phyloP scores from a whole-genome alignment of 1,139 yeast species.

The Debaryomycetaceae sp. region DNA sequence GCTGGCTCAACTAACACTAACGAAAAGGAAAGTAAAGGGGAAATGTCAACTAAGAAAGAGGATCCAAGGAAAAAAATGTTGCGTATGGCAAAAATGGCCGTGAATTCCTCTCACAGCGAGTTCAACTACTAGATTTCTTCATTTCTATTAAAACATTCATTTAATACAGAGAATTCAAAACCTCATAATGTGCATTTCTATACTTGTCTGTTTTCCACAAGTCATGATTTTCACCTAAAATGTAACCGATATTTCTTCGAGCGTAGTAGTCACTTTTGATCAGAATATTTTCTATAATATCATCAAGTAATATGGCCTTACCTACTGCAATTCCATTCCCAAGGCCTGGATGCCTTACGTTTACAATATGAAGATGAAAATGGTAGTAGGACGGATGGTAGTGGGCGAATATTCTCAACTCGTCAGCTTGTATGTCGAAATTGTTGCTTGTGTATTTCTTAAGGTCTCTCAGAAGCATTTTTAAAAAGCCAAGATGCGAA shows the following conservation, averaged over 20 bases:
- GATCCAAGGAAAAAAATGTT: conserved; percentile 70
- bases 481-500: conserved; percentile 56
- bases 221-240: conserved; percentile 74
- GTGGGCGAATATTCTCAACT: conserved; percentile 73
- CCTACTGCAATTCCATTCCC: conserved; percentile 75
- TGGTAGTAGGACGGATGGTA: conserved; percentile 97
- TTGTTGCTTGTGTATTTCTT: conserved; percentile 44
- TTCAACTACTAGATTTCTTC: conserved; percentile 51
- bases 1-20: conserved; percentile 20
- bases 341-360: conserved; percentile 65
- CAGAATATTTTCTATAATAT: conserved; percentile 68
- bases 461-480: conserved; percentile 42
- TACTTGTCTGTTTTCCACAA: conserved; percentile 52
- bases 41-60: conserved; percentile 43
- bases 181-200: conserved; percentile 10
- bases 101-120: conserved; percentile 61
- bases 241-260: conserved; percentile 46
- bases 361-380: conserved; percentile 89
- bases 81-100: conserved; percentile 71
- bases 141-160: background rate
- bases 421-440: conserved; percentile 36
- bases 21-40: conserved; percentile 11
- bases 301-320: conserved; percentile 78
- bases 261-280: conserved; percentile 46
- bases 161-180: background rate